Conservation (phyloP, 176 grass and related monocot species). For the Hyparrhenia diplandra region DNA sequence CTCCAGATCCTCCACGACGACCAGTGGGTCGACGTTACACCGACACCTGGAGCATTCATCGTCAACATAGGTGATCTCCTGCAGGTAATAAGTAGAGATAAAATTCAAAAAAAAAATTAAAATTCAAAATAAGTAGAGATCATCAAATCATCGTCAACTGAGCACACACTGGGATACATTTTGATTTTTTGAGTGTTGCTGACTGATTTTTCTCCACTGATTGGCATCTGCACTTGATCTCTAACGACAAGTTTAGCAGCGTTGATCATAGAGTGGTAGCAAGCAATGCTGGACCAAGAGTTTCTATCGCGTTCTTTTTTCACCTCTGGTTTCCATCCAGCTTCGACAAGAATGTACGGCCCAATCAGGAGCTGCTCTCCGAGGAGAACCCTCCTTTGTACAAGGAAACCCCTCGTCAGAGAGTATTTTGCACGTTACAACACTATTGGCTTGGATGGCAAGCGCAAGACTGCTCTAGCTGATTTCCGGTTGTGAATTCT, state of each 20-base stretch:
- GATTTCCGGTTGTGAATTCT: constrained; percentile 42
- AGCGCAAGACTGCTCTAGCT: constrained; percentile 21
- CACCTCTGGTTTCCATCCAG: constrained; percentile 35
- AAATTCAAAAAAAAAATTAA: too few relatives aligned
- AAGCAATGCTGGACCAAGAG: constrained; percentile 21
- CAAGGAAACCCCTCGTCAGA: constrained; percentile 27
- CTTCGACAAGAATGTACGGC: constrained; percentile 46
- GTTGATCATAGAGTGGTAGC: constrained; percentile 59
- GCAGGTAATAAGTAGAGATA: too few relatives aligned
- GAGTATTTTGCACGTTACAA: constrained; percentile 35
- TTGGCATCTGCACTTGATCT: constrained; percentile 35
- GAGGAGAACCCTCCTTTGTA: constrained; percentile 38
- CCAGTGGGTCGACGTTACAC: too few relatives aligned
- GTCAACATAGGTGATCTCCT: too few relatives aligned
- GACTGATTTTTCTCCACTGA: not conserved
- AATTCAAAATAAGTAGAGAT: too few relatives aligned
- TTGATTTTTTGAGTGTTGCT: too few relatives aligned
- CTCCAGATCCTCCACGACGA: too few relatives aligned
- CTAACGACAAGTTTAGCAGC: constrained; percentile 55
- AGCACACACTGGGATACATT: too few relatives aligned
- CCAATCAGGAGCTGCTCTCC: constrained; percentile 62
- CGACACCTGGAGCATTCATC: too few relatives aligned
- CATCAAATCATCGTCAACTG: too few relatives aligned
- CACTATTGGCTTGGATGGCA: constrained; percentile 30
- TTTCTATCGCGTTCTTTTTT: constrained; percentile 54